Evolutionary conservation across 2,329 filamentous ascomycete species (phyloP), one percentile per base, ranked within the genome.

Genomic region (Magnaporthiopsis rhizophila): DNA sequence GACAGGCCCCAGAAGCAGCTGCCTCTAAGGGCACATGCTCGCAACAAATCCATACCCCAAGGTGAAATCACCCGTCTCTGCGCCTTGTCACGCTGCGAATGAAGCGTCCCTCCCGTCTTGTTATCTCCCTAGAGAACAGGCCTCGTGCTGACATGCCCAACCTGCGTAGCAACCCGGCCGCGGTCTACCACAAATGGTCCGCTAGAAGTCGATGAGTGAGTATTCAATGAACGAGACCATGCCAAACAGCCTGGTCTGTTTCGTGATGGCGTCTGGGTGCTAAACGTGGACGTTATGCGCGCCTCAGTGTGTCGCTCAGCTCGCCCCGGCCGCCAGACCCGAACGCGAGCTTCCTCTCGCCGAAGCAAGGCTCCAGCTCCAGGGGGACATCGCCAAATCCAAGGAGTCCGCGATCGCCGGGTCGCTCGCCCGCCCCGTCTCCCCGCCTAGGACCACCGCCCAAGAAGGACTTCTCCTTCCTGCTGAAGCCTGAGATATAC

Each of bases 401-500:
- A 73, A 59, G 71, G 68, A 61, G 64, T 62, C 65, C 69, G 24
- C 69, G 64, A 59, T 70, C 69, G 6, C 65, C 69, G 1, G 64
- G 69, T 53, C 71, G 71, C 65, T 71, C 77, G 65, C 74, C 79
- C 7, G 61, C 38, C 7, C 61, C 45, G 30, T 62, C 61, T 36
- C 61, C 61, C 8, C 45, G 61, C 28, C 58, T 62, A 62, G 72
- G 65, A 66, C 73, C 69, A 69, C 67, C 75, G 62, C 74, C 80
- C n/a, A 75, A 79, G 50, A 89, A 90, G 71, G 89, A 96, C 77
- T 90, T 97, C 69, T 86, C 88, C 24, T 94, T 89, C 74, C 86
- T 97, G 59, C 84, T 95, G 13, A 86, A 88, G 26, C 88, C 91
- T 3, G 86, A 91, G 68, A 89, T 93, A 64, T 97, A 94, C 78